Evolutionary conservation across 495 filamentous ascomycete genomes (phyloP), one percentile per base, ranked within the genome.

Genomic region (Geopyxis carbonaria): DNA sequence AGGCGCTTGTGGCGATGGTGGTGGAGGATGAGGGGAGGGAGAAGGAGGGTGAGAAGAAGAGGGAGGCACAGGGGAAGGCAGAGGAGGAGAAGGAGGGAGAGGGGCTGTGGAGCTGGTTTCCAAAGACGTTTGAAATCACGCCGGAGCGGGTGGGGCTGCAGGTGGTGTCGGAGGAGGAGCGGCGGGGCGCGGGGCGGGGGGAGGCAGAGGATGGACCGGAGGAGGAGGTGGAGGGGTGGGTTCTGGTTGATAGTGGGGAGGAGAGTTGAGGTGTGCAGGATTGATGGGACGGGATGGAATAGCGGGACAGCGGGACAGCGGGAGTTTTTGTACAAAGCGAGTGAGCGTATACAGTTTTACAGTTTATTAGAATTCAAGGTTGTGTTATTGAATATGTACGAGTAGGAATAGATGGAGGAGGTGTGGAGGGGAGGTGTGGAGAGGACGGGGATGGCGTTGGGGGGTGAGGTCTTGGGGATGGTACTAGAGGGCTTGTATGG

Each of bases 1-100:
- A 73, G 43, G 76, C 76, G 5, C 61, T 75, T 14, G 76, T 66
- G 2, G 60, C 65, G 21, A 73, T 81, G 74, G 64, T 84, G 31
- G 44, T 69, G 23, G 60, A 48, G 3, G 48, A 56, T 18, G 30
- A 27, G 1, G 5, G n/a, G n/a, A n/a, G n/a, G n/a, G n/a, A 10
- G 21, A 40, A 14, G 19, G 16, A 21, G 15, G 42, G 25, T 28
- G 25, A 28, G 25, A 13, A 13, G 7, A 13, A 7, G 25, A 28
- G 13, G 25, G 25, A 13, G 25, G 25, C 13, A 13, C 25, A 28
- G 25, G 11, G 23, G 19, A 22, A 8, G 14, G 3, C 31, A 38
- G 31, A 16, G n/a, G 2, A 37, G n/a, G 21, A 29, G 6, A 29
- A 37, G 14, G 27, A 24, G 13, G 27, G 42, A 25, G 9, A 13